Conservation (phyloP, 768 basidiomycete genomes). For the Hygrophorus pudorinus region DNA sequence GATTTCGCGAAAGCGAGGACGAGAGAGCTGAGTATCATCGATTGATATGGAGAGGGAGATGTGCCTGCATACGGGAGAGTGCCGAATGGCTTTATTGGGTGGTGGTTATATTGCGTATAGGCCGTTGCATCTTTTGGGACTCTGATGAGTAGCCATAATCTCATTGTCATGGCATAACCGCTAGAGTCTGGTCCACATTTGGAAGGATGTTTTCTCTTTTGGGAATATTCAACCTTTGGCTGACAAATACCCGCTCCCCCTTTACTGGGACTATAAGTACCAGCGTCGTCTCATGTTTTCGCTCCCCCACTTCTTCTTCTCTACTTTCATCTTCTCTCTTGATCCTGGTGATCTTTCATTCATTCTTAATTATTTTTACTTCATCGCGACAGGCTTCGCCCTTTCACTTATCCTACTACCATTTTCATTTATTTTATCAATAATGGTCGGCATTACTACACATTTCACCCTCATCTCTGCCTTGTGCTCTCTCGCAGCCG, state of each 20-base stretch:
- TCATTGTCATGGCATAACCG: too few relatives aligned
- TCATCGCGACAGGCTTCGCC: slow-evolving; percentile 7
- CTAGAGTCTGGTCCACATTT: neutral
- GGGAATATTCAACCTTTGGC: neutral
- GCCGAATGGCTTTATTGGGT: too few relatives aligned
- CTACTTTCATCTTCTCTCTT: slow-evolving; percentile 3
- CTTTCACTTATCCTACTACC: too few relatives aligned
- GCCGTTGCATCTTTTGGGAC: too few relatives aligned
- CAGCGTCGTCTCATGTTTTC: neutral
- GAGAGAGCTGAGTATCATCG: slow-evolving; percentile 70
- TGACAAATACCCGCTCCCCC: neutral
- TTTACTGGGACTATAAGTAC: neutral
- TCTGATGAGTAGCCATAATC: too few relatives aligned
- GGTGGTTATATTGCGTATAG: too few relatives aligned
- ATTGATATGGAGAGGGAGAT: slow-evolving; percentile 24
- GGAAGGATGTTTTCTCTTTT: neutral
- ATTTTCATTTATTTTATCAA: neutral
- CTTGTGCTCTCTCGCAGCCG: neutral
- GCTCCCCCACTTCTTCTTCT: slow-evolving; percentile 1
- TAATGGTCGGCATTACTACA: neutral
- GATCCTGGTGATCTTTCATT: slow-evolving; percentile 10
- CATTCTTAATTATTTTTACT: slow-evolving; percentile 1
- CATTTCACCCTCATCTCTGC: neutral
- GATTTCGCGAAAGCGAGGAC: slow-evolving; percentile 79
- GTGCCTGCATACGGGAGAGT: too few relatives aligned